These are phyloP conservation scores for Clitopilus passeckerianus DNA, from an alignment of 768 basidiomycete genomes.

Conservation along the genomic window DNA sequence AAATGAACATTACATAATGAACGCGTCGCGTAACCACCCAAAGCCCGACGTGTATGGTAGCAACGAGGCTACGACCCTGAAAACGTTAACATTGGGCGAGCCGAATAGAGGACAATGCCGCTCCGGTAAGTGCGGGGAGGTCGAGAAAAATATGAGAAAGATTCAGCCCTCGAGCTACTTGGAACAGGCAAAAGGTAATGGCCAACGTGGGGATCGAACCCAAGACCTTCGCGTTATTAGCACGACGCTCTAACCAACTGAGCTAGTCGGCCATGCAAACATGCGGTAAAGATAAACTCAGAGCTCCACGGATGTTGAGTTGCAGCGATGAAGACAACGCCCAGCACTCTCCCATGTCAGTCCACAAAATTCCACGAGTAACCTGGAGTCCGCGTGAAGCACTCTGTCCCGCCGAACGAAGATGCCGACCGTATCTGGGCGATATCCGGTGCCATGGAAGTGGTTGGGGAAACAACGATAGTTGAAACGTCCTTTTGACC, in stretches of 20 bases:
- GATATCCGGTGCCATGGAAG: too few species aligned
- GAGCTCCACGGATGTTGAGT: not conserved
- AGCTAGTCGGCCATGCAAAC: slow-evolving; percentile 60
- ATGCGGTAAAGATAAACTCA: not conserved
- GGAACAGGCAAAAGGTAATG: slow-evolving; percentile 14
- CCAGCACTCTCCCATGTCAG: too few species aligned
- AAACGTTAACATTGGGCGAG: not conserved
- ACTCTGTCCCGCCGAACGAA: too few species aligned
- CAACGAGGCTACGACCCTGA: slow-evolving; percentile 5
- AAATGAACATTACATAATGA: slow-evolving; percentile 2
- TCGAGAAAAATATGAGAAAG: not conserved
- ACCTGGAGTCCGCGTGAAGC: too few species aligned
- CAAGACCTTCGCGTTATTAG: slow-evolving; percentile 74
- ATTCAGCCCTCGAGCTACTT: too few species aligned
- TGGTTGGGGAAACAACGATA: too few species aligned
- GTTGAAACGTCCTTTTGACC: too few species aligned
- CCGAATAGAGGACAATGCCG: not conserved
- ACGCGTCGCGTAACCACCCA: slow-evolving; percentile 12
- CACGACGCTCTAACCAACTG: slow-evolving; percentile 85
- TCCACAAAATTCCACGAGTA: too few species aligned
- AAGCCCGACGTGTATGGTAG: slow-evolving; percentile 7
- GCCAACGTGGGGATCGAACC: slow-evolving; percentile 64
- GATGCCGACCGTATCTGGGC: too few species aligned
- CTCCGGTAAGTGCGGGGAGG: not conserved
- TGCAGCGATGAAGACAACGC: not conserved